Conservation (phyloP, 2,329 filamentous ascomycete species). For the Botrytis byssoidea region DNA sequence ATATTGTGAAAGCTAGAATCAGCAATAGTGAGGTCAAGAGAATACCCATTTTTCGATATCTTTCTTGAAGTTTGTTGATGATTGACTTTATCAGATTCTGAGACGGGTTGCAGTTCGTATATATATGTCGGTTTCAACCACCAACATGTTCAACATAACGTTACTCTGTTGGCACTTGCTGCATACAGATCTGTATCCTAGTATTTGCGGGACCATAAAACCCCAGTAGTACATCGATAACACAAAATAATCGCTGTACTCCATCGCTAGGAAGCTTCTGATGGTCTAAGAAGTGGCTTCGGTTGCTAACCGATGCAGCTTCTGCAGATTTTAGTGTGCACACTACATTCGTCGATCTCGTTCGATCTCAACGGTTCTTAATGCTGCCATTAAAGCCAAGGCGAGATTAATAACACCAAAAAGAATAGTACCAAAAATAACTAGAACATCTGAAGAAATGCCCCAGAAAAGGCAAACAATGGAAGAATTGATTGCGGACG, state of each 20-base stretch:
- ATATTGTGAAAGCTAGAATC: background rate
- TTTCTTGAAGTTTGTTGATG: background rate
- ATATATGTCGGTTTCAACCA: background rate
- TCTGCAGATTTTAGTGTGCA: background rate
- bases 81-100: background rate
- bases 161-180: background rate
- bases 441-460: background rate
- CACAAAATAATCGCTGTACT: background rate
- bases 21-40: background rate
- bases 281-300: background rate
- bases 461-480: background rate
- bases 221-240: background rate
- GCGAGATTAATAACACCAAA: background rate
- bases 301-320: background rate
- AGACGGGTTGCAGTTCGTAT: background rate
- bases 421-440: background rate
- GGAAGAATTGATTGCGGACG: background rate
- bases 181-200: background rate
- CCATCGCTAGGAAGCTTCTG: background rate
- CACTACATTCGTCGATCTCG: background rate
- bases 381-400: background rate
- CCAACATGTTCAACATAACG: background rate
- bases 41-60: background rate
- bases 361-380: background rate
- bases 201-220: background rate